phyloP scores from a whole-genome alignment of 2,329 filamentous ascomycete species.

The Botrytis tulipae region DNA sequence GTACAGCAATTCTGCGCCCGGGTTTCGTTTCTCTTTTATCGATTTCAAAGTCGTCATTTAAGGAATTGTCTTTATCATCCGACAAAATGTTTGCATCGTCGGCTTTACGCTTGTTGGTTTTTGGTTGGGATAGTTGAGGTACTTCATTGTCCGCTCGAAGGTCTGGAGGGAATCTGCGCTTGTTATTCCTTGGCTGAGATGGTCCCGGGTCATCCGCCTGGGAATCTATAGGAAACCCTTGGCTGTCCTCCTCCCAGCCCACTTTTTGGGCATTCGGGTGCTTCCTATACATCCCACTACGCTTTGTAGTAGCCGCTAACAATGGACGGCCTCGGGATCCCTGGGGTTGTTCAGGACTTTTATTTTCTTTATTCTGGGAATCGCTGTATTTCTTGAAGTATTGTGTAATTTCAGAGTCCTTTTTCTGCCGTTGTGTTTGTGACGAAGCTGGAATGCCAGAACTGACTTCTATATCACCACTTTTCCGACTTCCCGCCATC shows the following conservation, averaged over 20 bases:
- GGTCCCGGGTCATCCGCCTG: background rate
- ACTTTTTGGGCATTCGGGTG: background rate
- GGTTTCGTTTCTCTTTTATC: conserved; percentile 24
- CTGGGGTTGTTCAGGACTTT: conserved; percentile 8
- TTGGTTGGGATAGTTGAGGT: background rate
- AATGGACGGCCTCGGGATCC: background rate
- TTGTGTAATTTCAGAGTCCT: background rate
- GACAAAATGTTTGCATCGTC: background rate
- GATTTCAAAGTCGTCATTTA: conserved; percentile 32
- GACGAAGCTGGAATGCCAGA: background rate
- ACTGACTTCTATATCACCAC: background rate
- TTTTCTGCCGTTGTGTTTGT: background rate
- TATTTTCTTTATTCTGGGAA: conserved; percentile 38
- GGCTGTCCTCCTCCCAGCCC: conserved; percentile 10
- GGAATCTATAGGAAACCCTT: conserved; percentile 8
- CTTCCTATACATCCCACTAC: background rate
- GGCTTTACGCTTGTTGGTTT: background rate
- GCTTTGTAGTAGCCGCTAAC: background rate
- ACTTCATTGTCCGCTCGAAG: background rate
- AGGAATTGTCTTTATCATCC: conserved; percentile 5
- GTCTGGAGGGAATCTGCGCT: conserved; percentile 17
- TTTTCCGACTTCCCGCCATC: background rate
- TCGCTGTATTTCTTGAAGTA: conserved; percentile 20
- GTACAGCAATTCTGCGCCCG: background rate
- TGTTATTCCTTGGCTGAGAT: background rate